Percentiles rank a stretch among this genome's conserved stretches.
phyloP scores from a whole-genome alignment of 805 yeast species.

The Teunomyces pallodes region DNA sequence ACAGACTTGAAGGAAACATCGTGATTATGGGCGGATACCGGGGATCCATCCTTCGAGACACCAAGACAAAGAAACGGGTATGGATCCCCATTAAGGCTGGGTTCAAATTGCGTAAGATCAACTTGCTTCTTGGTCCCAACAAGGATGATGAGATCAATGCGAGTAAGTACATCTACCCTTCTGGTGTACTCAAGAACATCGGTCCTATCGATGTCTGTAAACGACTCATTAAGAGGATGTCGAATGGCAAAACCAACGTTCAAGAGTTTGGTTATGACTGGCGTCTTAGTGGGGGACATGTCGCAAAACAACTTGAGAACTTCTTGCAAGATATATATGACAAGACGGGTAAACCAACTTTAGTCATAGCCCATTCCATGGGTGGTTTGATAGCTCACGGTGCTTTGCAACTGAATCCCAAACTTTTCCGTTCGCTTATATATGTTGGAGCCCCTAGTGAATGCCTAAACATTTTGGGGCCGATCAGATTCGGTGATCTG shows the following conservation, averaged over 20 bases:
- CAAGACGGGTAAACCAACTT: conserved; percentile 53
- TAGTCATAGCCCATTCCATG: conserved; percentile 89
- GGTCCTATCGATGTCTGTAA: conserved; percentile 85
- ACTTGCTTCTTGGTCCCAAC: conserved; percentile 69
- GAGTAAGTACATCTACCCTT: conserved; percentile 56
- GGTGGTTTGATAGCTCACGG: conserved; percentile 87
- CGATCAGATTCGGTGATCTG: conserved; percentile 76
- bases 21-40: conserved; percentile 86
- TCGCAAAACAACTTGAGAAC: conserved; percentile 50
- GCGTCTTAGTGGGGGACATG: conserved; percentile 68
- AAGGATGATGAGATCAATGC: conserved; percentile 67
- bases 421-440: conserved; percentile 67
- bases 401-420: conserved; percentile 66
- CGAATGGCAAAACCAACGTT: conserved; percentile 59
- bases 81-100: conserved; percentile 93
- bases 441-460: conserved; percentile 84
- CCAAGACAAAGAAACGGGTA: conserved; percentile 58
- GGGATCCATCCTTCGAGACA: conserved; percentile 73
- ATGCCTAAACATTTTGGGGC: conserved; percentile 85
- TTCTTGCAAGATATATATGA: conserved; percentile 46
- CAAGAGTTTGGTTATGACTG: conserved; percentile 91
- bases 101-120: conserved; percentile 64
- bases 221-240: conserved; percentile 54
- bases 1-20: conserved; percentile 71
- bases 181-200: conserved; percentile 73